phyloP scores from a whole-genome alignment of 108 stramenopile genomes.

The Cylindrotheca fusiformis region DNA sequence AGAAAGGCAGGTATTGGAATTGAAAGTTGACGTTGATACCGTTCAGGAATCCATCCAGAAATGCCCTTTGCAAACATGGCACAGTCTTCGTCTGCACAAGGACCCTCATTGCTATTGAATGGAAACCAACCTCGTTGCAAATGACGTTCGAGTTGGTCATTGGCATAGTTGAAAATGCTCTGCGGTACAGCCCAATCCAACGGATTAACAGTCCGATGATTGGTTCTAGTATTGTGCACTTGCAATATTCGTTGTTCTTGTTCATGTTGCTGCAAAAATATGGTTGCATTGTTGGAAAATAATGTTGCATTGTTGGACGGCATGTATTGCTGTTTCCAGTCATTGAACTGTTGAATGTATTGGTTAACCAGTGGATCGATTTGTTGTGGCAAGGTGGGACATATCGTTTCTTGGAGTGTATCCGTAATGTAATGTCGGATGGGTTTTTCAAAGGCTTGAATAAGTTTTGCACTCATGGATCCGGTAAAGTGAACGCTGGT shows the following conservation, averaged over 20 bases:
- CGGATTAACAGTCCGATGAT: neutral
- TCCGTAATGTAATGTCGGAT: conserved; percentile 47
- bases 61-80: conserved; percentile 27
- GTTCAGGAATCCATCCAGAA: conserved; percentile 47
- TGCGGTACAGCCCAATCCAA: conserved; percentile 14
- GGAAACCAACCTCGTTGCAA: conserved; percentile 35
- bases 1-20: too few species aligned
- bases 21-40: too few species aligned
- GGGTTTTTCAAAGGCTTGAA: conserved; percentile 52
- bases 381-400: conserved; percentile 31
- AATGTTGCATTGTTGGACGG: too few species aligned
- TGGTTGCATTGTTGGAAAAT: too few species aligned
- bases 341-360: conserved; percentile 19
- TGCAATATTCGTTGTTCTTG: neutral
- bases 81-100: conserved; percentile 16
- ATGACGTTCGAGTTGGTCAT: conserved; percentile 21
- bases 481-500: conserved; percentile 56
- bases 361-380: conserved; percentile 29
- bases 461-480: conserved; percentile 54
- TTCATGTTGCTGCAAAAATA: conserved; percentile 1
- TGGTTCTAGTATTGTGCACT: neutral
- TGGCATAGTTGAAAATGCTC: conserved; percentile 9
- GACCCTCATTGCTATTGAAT: conserved; percentile 1
- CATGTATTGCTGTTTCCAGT: conserved; percentile 25
- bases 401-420: conserved; percentile 45